Evolutionary conservation across 2,329 filamentous ascomycete species (phyloP).

Genomic region (Microdochium paspali): DNA sequence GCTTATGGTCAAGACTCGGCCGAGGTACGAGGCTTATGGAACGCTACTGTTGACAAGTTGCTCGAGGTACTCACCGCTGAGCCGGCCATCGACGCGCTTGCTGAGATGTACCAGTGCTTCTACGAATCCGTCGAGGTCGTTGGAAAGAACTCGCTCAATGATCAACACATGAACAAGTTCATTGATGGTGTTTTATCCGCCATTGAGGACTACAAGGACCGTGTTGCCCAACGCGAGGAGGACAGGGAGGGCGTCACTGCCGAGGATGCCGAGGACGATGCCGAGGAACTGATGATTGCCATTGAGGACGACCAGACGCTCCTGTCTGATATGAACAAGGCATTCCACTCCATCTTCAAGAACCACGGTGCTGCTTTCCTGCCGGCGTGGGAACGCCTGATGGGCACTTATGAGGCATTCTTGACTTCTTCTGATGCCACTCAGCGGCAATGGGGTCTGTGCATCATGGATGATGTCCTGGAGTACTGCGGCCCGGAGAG

Average conservation of each 20-base stretch:
- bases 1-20: conserved; percentile 73
- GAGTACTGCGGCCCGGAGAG: conserved; percentile 92
- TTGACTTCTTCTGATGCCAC: conserved; percentile 75
- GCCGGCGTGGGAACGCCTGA: conserved; percentile 75
- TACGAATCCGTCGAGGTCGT: conserved; percentile 96
- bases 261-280: conserved; percentile 84
- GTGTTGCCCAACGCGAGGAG: conserved; percentile 74
- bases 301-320: conserved; percentile 97
- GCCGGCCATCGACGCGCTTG: conserved; percentile 89
- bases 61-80: conserved; percentile 90
- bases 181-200: conserved; percentile 79
- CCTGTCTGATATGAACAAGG: conserved; percentile 99
- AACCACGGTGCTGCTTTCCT: conserved; percentile 83
- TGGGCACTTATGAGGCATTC: conserved; percentile 79
- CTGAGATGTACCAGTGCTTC: conserved; percentile 99
- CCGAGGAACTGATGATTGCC: conserved; percentile 77
- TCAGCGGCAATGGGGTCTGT: conserved; percentile 96
- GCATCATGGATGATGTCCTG: conserved; percentile 95
- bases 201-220: conserved; percentile 84
- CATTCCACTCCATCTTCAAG: conserved; percentile 98
- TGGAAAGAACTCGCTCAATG: conserved; percentile 71
- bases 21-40: conserved; percentile 77
- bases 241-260: conserved; percentile 64
- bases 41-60: conserved; percentile 76
- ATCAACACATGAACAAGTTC: conserved; percentile 75